Evolutionary conservation across 495 filamentous ascomycete genomes (phyloP).

Genomic region (Durotheca rogersii): DNA sequence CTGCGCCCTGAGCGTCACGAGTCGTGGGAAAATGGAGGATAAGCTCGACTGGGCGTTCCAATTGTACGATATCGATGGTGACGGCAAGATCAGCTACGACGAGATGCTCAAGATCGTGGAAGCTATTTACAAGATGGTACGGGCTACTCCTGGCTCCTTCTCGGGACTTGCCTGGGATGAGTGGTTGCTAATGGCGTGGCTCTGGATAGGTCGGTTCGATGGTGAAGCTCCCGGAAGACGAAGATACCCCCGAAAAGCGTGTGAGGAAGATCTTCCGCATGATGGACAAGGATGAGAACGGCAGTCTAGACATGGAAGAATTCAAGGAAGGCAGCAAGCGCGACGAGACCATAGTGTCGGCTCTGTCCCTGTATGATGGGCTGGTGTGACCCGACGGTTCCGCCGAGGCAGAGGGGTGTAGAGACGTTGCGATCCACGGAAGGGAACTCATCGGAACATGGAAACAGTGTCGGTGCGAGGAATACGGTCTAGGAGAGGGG

Average conservation of each 20-base stretch:
- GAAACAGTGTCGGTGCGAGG: slow-evolving; percentile 3
- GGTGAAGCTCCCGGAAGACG: slow-evolving; percentile 97
- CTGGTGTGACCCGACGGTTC: slow-evolving; percentile 67
- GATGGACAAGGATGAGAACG: slow-evolving; percentile 99
- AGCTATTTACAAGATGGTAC: slow-evolving; percentile 99
- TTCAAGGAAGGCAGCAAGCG: slow-evolving; percentile 99
- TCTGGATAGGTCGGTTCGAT: slow-evolving; percentile 83
- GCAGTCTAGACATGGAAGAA: slow-evolving; percentile 87
- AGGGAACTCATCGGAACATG: slow-evolving; percentile 7
- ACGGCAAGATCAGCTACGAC: slow-evolving; percentile 97
- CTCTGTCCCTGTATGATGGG: slow-evolving; percentile 93
- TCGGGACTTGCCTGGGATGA: too few species aligned
- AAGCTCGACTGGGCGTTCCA: slow-evolving; percentile 99
- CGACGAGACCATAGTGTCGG: slow-evolving; percentile 98
- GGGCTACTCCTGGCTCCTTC: slow-evolving; percentile 9
- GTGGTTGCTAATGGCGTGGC: slow-evolving; percentile 19
- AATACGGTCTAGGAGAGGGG: slow-evolving; percentile 9
- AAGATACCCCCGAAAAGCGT: slow-evolving; percentile 98
- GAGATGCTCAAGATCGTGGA: slow-evolving; percentile 99
- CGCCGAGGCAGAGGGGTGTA: slow-evolving; percentile 1
- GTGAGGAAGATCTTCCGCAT: slow-evolving; percentile 98
- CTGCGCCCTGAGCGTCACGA: slow-evolving; percentile 95
- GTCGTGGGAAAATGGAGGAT: slow-evolving; percentile 97
- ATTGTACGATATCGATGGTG: slow-evolving; percentile 97
- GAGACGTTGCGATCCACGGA: slow-evolving; percentile 14